These are phyloP conservation scores for Dalechampia spathulata DNA, from an alignment of 441 rosid species.

Conservation along the genomic window DNA sequence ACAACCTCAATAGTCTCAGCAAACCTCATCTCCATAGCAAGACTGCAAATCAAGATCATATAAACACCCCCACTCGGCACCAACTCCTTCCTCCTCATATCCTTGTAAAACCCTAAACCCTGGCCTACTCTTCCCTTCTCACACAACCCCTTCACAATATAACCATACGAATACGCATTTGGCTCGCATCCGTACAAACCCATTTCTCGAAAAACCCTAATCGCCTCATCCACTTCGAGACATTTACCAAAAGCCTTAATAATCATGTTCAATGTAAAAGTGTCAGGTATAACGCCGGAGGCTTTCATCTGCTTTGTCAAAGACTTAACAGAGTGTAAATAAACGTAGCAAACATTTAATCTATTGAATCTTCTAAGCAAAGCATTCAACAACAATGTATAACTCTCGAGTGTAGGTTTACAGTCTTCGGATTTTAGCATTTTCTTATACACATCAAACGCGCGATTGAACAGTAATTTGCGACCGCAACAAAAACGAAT, in stretches of 20 bases:
- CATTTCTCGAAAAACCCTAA: constrained; percentile 65
- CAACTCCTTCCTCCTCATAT: constrained; percentile 55
- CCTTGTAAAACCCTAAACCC: constrained; percentile 70
- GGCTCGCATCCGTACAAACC: constrained; percentile 75
- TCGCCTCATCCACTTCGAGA: constrained; percentile 63
- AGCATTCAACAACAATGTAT: constrained; percentile 43
- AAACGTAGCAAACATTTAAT: constrained; percentile 59
- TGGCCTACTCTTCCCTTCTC: constrained; percentile 61
- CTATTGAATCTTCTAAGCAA: constrained; percentile 70
- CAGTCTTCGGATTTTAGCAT: constrained; percentile 57
- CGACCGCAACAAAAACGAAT: constrained; percentile 75
- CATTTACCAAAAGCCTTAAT: constrained; percentile 74
- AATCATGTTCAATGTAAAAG: constrained; percentile 76
- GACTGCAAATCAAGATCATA: constrained; percentile 74
- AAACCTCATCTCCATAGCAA: constrained; percentile 49
- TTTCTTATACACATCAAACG: constrained; percentile 76
- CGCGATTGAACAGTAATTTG: constrained; percentile 57
- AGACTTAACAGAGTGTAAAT: constrained; percentile 67
- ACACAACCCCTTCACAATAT: constrained; percentile 66
- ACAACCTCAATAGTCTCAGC: constrained; percentile 44
- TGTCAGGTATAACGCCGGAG: constrained; percentile 67
- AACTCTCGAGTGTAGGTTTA: constrained; percentile 76
- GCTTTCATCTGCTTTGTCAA: constrained; percentile 78
- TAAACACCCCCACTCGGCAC: constrained; percentile 55
- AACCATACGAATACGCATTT: constrained; percentile 57